These are phyloP conservation scores for Blastocystis sp. DNA, from an alignment of 352 stramenopile genomes.

Conservation along the genomic window DNA sequence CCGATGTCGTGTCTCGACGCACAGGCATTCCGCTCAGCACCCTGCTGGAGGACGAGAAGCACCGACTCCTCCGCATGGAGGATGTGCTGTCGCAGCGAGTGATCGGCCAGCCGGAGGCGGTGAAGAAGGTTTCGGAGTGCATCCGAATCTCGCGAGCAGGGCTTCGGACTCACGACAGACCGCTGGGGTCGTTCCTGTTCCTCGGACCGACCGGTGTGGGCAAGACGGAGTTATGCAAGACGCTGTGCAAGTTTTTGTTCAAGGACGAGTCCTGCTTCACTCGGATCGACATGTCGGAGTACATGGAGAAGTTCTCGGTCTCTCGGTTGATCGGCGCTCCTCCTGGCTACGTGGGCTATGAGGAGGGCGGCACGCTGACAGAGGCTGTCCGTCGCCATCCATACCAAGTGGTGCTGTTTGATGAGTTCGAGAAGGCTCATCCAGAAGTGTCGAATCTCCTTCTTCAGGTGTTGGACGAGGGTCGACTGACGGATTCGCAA, in stretches of 20 bases:
- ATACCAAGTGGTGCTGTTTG: slow-evolving; percentile 90
- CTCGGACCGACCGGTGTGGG: slow-evolving; percentile 82
- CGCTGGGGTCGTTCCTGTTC: slow-evolving; percentile 89
- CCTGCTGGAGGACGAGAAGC: slow-evolving; percentile 85
- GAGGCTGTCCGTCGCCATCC: slow-evolving; percentile 85
- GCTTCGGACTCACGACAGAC: slow-evolving; percentile 86
- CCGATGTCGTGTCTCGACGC: slow-evolving; percentile 79
- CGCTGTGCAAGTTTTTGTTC: slow-evolving; percentile 87
- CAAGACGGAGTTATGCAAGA: slow-evolving; percentile 94
- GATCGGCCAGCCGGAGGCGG: slow-evolving; percentile 81
- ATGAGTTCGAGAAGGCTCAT: slow-evolving; percentile 96
- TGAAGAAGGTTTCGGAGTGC: slow-evolving; percentile 81
- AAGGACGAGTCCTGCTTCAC: slow-evolving; percentile 86
- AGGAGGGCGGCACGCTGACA: slow-evolving; percentile 88
- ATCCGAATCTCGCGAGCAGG: slow-evolving; percentile 84
- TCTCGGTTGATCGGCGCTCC: slow-evolving; percentile 82
- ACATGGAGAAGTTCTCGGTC: slow-evolving; percentile 90
- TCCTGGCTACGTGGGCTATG: slow-evolving; percentile 83
- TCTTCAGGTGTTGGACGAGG: slow-evolving; percentile 83
- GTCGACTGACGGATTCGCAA: slow-evolving; percentile 88
- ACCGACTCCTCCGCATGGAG: slow-evolving; percentile 86
- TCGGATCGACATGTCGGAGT: slow-evolving; percentile 92
- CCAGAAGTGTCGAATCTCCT: slow-evolving; percentile 90
- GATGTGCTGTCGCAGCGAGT: slow-evolving; percentile 82
- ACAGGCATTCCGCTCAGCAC: slow-evolving; percentile 88